phyloP scores from a whole-genome alignment of 2,329 filamentous ascomycete genomes.

The Aulographum hederae region DNA sequence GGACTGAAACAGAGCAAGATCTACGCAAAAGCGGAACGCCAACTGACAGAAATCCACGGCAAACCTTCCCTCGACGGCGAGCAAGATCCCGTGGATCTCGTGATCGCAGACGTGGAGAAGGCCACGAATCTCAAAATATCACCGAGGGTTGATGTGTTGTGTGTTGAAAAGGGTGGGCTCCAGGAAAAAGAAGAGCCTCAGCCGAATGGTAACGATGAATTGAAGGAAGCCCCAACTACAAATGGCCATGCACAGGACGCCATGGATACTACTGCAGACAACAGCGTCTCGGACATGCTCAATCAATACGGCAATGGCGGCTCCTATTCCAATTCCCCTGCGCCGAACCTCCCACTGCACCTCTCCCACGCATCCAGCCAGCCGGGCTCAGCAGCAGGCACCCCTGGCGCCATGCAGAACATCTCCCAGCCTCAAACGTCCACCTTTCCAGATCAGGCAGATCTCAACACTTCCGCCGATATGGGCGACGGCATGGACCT shows the following conservation, averaged over 20 bases:
- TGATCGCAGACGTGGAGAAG: slow-evolving; percentile 57
- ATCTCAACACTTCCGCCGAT: background rate
- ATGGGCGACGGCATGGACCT: slow-evolving; percentile 17
- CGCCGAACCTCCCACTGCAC: slow-evolving; percentile 40
- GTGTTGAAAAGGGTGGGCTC: slow-evolving; percentile 62
- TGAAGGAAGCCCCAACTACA: background rate
- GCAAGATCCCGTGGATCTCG: slow-evolving; percentile 39
- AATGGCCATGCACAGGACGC: background rate
- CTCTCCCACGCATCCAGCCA: slow-evolving; percentile 22
- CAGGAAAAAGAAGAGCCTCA: slow-evolving; percentile 33
- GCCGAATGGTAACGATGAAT: slow-evolving; percentile 7
- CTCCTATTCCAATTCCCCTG: slow-evolving; percentile 40
- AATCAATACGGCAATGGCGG: slow-evolving; percentile 48
- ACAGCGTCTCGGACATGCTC: slow-evolving; percentile 39
- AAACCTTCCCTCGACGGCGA: background rate
- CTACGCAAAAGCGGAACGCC: slow-evolving; percentile 56
- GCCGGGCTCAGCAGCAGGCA: background rate
- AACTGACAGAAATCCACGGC: slow-evolving; percentile 41
- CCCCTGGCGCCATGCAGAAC: background rate
- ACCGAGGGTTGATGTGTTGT: slow-evolving; percentile 44
- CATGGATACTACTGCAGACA: slow-evolving; percentile 4
- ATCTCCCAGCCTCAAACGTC: too few species aligned
- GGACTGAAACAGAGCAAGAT: slow-evolving; percentile 54
- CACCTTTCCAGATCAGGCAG: too few species aligned
- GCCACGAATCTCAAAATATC: slow-evolving; percentile 49